Conservation (phyloP, 78 protist species). For the Dictyostelium intermedium region DNA sequence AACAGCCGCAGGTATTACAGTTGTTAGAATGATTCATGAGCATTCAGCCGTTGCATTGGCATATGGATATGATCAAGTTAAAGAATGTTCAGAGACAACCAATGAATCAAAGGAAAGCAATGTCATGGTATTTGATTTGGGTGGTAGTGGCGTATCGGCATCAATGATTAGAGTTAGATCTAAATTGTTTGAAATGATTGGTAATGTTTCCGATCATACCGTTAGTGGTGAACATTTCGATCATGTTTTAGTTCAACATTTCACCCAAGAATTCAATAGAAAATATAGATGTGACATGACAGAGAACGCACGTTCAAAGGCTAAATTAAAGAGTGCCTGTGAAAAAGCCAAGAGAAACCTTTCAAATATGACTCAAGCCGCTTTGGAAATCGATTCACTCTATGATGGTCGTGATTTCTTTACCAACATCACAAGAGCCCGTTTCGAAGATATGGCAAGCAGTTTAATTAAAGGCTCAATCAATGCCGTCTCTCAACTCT, state of each 20-base stretch:
- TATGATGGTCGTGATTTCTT: constrained; percentile 93
- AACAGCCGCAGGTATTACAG: constrained; percentile 91
- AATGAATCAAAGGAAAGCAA: constrained; percentile 51
- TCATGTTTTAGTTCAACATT: constrained; percentile 80
- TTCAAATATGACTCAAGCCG: constrained; percentile 75
- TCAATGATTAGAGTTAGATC: constrained; percentile 88
- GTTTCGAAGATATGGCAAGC: constrained; percentile 98
- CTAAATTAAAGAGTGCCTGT: constrained; percentile 90
- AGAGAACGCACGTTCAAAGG: constrained; percentile 80
- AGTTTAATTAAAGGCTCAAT: constrained; percentile 95
- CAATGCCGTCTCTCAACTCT: constrained; percentile 90
- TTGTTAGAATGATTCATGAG: constrained; percentile 97
- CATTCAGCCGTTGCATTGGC: constrained; percentile 99
- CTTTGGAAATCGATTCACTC: constrained; percentile 86
- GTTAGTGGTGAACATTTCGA: constrained; percentile 94
- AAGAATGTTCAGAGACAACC: background rate
- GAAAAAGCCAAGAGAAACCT: constrained; percentile 91
- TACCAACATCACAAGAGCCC: constrained; percentile 98
- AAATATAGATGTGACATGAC: constrained; percentile 88
- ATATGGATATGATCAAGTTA: constrained; percentile 88
- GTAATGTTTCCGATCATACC: constrained; percentile 93
- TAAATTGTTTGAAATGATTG: constrained; percentile 91
- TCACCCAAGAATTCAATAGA: constrained; percentile 87
- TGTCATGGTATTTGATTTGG: constrained; percentile 92
- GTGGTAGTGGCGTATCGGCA: constrained; percentile 95